phyloP scores from a whole-genome alignment of 1,139 yeast genomes.

The Geotrichum klebahnii region DNA sequence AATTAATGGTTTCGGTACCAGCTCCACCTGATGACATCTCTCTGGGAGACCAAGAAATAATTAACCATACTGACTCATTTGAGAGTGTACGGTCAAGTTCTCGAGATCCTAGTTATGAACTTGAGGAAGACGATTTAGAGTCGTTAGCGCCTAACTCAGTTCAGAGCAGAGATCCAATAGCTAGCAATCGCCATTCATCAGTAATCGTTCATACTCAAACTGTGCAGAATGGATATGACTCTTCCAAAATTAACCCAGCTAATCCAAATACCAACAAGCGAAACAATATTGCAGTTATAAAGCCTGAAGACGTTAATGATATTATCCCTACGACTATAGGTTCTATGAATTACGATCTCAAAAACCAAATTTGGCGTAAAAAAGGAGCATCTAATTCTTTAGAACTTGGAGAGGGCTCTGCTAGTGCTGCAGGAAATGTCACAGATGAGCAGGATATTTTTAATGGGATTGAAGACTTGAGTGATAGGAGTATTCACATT shows the following conservation, averaged over 20 bases:
- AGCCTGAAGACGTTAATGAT: conserved; percentile 17
- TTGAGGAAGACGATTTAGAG: too few species aligned
- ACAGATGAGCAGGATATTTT: conserved; percentile 20
- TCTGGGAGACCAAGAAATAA: conserved; percentile 1
- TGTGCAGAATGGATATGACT: too few species aligned
- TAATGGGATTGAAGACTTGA: too few species aligned
- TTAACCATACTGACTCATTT: conserved; percentile 8
- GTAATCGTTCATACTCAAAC: conserved; percentile 13
- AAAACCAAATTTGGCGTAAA: conserved; percentile 14
- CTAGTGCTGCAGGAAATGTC: too few species aligned
- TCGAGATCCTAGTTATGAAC: not conserved
- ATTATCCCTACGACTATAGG: conserved; percentile 19
- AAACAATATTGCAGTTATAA: conserved; percentile 15
- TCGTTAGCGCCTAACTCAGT: too few species aligned
- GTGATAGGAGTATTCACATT: too few species aligned
- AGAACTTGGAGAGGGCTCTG: not conserved
- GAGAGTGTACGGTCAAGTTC: conserved; percentile 6
- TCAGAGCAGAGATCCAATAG: not conserved
- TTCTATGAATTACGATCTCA: conserved; percentile 19
- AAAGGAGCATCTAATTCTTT: not conserved
- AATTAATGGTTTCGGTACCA: conserved; percentile 10
- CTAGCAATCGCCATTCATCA: conserved; percentile 5
- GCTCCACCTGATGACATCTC: not conserved
- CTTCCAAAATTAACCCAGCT: not conserved
- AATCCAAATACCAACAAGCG: conserved; percentile 1